phyloP scores from a whole-genome alignment of 768 basidiomycete species.

The Naganishia randhawae region DNA sequence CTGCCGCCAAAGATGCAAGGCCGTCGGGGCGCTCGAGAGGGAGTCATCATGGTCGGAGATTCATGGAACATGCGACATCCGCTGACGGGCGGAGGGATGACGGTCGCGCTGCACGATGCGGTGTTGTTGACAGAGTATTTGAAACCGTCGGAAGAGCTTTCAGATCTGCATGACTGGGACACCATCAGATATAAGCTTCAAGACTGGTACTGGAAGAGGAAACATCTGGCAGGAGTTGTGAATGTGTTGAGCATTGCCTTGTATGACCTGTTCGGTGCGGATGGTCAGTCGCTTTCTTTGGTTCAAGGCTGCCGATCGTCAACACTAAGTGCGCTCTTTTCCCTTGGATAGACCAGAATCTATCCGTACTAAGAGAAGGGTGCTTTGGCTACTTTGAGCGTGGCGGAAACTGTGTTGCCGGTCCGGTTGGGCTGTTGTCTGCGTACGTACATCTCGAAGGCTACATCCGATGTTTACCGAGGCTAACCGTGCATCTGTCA shows the following conservation, averaged over 20 bases:
- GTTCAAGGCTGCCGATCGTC: conserved; percentile 56
- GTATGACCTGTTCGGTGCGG: conserved; percentile 90
- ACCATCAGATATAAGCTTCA: conserved; percentile 55
- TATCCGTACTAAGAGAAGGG: conserved; percentile 57
- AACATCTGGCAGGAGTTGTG: conserved; percentile 75
- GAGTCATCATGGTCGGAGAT: conserved; percentile 83
- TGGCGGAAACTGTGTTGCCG: conserved; percentile 81
- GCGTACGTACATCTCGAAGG: conserved; percentile 59
- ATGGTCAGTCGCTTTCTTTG: conserved; percentile 60
- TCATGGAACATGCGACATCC: conserved; percentile 99
- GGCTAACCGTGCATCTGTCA: conserved; percentile 4
- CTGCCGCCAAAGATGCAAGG: conserved; percentile 73
- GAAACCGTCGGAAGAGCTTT: conserved; percentile 49
- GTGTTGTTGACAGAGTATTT: conserved; percentile 67
- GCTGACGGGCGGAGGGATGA: conserved; percentile 97
- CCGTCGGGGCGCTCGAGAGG: conserved; percentile 57
- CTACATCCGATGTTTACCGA: not conserved
- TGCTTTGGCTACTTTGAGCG: conserved; percentile 97
- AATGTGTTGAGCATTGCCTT: conserved; percentile 90
- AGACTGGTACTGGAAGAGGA: conserved; percentile 81
- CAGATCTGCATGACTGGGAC: conserved; percentile 52
- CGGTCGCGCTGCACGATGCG: conserved; percentile 84
- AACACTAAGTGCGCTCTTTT: conserved; percentile 56
- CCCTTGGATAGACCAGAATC: conserved; percentile 50
- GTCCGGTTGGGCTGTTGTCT: conserved; percentile 83